Evolutionary conservation across 208 protist genomes (phyloP), one percentile per base, ranked within the genome.

Genomic region (Trypanosoma avium): DNA sequence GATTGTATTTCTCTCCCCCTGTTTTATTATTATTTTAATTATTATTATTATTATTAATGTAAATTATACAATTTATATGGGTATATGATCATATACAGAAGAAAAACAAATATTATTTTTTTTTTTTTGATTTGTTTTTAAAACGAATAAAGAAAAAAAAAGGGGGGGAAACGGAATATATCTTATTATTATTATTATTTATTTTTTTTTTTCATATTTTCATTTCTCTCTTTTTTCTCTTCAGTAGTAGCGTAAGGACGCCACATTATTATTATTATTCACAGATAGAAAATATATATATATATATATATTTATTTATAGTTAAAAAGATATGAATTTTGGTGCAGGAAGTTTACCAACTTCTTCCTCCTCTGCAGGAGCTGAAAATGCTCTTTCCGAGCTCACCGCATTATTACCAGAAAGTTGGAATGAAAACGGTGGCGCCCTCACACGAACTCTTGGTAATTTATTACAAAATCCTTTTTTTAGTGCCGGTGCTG

Each of bases 401-500:
- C 70, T 92, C 30, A 67, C 73, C 7, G 61, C 81, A 4, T 74
- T 92, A 13, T 61, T 92, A 12, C 85, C 85, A 3, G 69, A 65
- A 13, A 70, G 73, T 12, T 92, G 85, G 85, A 76, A 77, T 19
- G 60, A 75, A 36, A 66, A 73, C 12, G 78, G 73, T 45, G 79
- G 81, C 21, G 38, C 75, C 36, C 22, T 88, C 47, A 65, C 70
- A 7, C 73, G 75, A 26, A 82, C 78, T 0, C 38, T 73, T 3
- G 62, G 73, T 1, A 71, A 67, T 21, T 43, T 93, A 42, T 61
- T 88, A 60, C 78, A 71, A 62, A 96, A 96, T 48, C 90, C 87
- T 10, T 94, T 89, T 69, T 96, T 96, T 75, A 88, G 82, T 64
- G 90, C 88, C 13, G 90, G 90, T 48, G 81, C 86, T 10, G 90